These are phyloP conservation scores for Colletotrichum sp. DNA, from an alignment of 2,329 filamentous ascomycete species.

Conservation along the genomic window DNA sequence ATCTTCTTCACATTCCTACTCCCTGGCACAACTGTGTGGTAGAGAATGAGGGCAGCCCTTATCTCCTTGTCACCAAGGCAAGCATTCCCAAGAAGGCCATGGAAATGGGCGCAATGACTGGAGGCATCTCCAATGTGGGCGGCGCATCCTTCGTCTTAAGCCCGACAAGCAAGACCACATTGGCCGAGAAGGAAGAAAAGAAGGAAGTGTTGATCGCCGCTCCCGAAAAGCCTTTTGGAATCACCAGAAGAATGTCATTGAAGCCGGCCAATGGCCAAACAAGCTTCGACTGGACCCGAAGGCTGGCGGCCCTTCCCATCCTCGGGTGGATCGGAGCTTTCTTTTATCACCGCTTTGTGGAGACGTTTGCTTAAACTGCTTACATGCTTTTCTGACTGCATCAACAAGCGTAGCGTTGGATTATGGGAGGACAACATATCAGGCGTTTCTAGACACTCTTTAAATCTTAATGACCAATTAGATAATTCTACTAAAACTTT, in stretches of 20 bases:
- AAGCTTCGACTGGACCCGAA: slow-evolving; percentile 12
- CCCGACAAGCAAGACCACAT: neutral
- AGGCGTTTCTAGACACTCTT: neutral
- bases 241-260: neutral
- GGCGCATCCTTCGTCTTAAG: slow-evolving; percentile 3
- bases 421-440: neutral
- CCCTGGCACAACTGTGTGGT: slow-evolving; percentile 49
- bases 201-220: neutral
- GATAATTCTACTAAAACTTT: neutral
- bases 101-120: slow-evolving; percentile 2
- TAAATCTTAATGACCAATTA: neutral
- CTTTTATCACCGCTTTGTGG: slow-evolving; percentile 11
- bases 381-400: neutral
- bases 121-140: neutral
- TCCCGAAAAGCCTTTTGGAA: neutral
- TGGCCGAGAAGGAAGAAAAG: neutral
- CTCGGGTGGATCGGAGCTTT: slow-evolving; percentile 3
- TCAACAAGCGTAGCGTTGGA: neutral
- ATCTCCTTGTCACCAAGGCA: slow-evolving; percentile 26
- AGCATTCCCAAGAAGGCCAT: slow-evolving; percentile 20
- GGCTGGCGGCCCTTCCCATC: slow-evolving; percentile 4
- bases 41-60: slow-evolving; percentile 24
- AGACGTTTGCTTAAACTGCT: slow-evolving; percentile 4
- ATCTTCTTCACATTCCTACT: slow-evolving; percentile 40
- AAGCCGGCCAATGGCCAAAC: neutral